phyloP scores from a whole-genome alignment of 2,329 filamentous ascomycete genomes.

The Pseudophaeomoniella oleicola region DNA sequence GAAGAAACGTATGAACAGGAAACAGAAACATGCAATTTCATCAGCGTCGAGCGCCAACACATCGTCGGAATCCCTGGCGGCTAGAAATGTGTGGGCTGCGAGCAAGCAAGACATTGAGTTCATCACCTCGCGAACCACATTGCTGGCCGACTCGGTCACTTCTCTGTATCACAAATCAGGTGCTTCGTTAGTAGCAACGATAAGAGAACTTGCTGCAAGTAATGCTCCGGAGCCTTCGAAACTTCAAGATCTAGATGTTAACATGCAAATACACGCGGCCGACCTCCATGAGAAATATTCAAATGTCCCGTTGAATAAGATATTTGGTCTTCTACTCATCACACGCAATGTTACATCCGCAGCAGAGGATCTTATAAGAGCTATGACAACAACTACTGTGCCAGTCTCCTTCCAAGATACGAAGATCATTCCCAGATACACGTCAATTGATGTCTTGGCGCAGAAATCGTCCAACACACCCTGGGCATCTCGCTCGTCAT shows the following conservation, averaged over 20 bases:
- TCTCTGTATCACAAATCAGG: constrained; percentile 46
- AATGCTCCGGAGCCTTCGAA: constrained; percentile 25
- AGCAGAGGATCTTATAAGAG: constrained; percentile 45
- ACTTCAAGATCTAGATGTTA: constrained; percentile 23
- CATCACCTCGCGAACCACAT: constrained; percentile 35
- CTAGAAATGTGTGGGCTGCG: constrained; percentile 44
- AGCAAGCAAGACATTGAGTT: constrained; percentile 45
- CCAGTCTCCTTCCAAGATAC: constrained; percentile 22
- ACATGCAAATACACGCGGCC: constrained; percentile 33
- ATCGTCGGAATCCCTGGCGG: constrained; percentile 10
- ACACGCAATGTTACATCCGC: constrained; percentile 41
- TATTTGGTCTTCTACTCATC: constrained; percentile 40
- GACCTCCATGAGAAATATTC: constrained; percentile 42
- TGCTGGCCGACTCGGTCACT: constrained; percentile 31
- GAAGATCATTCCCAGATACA: constrained; percentile 33
- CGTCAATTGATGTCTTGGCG: constrained; percentile 18
- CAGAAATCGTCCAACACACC: constrained; percentile 2
- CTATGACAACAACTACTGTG: constrained; percentile 28
- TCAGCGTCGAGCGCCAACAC: constrained; percentile 12
- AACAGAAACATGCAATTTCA: constrained; percentile 5
- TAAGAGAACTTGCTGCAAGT: constrained; percentile 36
- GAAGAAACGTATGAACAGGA: constrained; percentile 21
- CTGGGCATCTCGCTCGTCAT: background rate
- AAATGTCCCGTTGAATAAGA: constrained; percentile 29
- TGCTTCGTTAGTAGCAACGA: constrained; percentile 40